These are phyloP conservation scores for Entelexis paramagnoliae DNA, from an alignment of 1,139 yeast genomes.

Conservation along the genomic window DNA sequence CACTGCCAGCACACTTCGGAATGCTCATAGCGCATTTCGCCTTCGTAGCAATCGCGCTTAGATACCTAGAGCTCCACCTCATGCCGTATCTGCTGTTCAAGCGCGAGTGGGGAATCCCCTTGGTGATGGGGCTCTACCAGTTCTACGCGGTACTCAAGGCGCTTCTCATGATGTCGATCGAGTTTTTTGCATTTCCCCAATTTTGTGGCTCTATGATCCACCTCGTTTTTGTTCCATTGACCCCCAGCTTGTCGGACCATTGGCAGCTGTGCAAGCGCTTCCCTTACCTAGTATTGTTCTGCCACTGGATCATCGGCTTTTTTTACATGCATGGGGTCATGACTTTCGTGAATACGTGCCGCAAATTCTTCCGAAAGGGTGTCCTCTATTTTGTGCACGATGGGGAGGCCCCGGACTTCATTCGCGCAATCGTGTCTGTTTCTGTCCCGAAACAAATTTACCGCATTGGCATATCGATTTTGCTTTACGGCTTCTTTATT, in stretches of 20 bases:
- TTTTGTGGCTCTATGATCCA: slow-evolving; percentile 76
- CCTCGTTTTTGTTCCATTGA: slow-evolving; percentile 41
- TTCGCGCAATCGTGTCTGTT: slow-evolving; percentile 76
- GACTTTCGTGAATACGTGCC: slow-evolving; percentile 70
- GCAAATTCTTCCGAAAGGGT: slow-evolving; percentile 75
- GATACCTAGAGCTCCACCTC: background rate
- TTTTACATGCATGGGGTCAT: slow-evolving; percentile 82
- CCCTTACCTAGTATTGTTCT: slow-evolving; percentile 23
- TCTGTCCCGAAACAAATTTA: slow-evolving; percentile 64
- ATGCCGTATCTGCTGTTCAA: slow-evolving; percentile 16
- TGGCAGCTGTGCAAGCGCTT: slow-evolving; percentile 25
- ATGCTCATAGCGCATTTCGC: background rate
- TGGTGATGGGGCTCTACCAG: slow-evolving; percentile 16
- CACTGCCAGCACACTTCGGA: slow-evolving; percentile 9
- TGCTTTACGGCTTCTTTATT: slow-evolving; percentile 66
- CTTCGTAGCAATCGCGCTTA: background rate
- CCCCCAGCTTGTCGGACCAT: slow-evolving; percentile 24
- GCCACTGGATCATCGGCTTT: slow-evolving; percentile 72
- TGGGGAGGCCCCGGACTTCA: slow-evolving; percentile 86
- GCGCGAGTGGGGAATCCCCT: slow-evolving; percentile 6
- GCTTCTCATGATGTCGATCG: slow-evolving; percentile 62
- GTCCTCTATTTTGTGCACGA: slow-evolving; percentile 83
- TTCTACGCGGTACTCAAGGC: slow-evolving; percentile 60
- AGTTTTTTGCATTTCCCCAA: slow-evolving; percentile 72
- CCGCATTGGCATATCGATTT: slow-evolving; percentile 62